These are phyloP conservation scores for Rhododendron simsii DNA, from an alignment of 148 eudicot genomes.

Conservation along the genomic window DNA sequence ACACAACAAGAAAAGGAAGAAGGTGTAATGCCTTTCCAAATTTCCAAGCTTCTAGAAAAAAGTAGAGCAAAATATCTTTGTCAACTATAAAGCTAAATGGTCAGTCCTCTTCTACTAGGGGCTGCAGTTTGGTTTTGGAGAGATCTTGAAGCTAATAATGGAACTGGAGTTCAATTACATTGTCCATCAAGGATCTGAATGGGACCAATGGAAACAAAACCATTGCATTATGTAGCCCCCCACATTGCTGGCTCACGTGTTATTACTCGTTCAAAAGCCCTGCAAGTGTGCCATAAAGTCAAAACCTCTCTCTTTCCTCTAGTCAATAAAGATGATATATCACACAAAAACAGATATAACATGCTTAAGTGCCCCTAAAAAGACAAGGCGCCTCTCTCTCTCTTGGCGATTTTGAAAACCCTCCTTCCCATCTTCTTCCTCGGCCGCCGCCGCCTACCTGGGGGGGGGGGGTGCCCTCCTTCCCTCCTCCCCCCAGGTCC, in stretches of 20 bases:
- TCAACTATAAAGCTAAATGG: background rate
- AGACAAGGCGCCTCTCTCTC: too few species aligned
- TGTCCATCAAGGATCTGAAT: background rate
- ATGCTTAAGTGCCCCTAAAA: background rate
- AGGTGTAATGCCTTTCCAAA: background rate
- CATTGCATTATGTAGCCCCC: background rate
- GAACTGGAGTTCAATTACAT: background rate
- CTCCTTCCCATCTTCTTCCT: too few species aligned
- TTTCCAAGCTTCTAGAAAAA: background rate
- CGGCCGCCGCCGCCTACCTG: too few species aligned
- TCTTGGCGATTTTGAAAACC: too few species aligned
- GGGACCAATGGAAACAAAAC: background rate
- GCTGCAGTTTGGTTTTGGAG: background rate
- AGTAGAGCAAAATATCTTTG: background rate
- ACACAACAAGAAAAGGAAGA: background rate
- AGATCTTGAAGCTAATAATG: background rate
- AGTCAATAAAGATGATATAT: background rate
- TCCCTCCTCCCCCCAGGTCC: too few species aligned
- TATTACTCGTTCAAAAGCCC: background rate
- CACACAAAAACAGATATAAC: background rate
- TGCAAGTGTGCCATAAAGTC: background rate
- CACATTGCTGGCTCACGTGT: background rate
- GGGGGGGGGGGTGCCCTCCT: too few species aligned
- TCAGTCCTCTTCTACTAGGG: background rate
- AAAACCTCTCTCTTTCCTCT: background rate